Percentiles rank a stretch among this genome's conserved stretches.
phyloP scores from a whole-genome alignment of 2,329 filamentous ascomycete species.

The Aureobasidium subglaciale region DNA sequence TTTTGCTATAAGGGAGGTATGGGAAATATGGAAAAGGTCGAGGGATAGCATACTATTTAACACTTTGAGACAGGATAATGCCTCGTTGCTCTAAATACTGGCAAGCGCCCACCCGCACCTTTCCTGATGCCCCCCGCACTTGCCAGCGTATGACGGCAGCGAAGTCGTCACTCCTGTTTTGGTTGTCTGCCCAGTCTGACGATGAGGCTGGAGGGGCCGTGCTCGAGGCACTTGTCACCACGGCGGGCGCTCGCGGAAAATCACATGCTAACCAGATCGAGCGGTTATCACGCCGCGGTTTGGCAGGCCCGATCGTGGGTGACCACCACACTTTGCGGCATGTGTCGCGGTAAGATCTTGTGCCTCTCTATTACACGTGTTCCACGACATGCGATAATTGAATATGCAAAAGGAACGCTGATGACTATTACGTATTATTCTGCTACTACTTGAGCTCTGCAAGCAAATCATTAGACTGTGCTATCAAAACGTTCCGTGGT shows the following conservation, averaged over 20 bases:
- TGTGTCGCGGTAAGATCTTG: neutral
- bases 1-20: neutral
- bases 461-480: neutral
- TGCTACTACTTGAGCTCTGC: too few species aligned
- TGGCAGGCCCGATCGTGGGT: neutral
- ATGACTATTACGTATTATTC: conserved; percentile 10
- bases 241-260: neutral
- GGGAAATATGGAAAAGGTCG: neutral
- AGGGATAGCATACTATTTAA: conserved; percentile 14
- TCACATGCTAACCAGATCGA: conserved; percentile 10
- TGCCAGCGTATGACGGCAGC: neutral
- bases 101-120: neutral
- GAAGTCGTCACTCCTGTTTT: neutral
- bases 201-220: neutral
- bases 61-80: neutral
- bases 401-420: neutral
- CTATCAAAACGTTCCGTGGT: neutral
- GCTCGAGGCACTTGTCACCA: neutral
- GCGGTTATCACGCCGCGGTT: conserved; percentile 3
- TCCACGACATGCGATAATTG: neutral
- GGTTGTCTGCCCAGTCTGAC: neutral
- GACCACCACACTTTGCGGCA: conserved; percentile 4
- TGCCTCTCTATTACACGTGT: neutral
- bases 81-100: neutral
- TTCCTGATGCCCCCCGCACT: neutral